Conservation (phyloP, 306 rosid species). For the Gynostemma pentaphyllum region DNA sequence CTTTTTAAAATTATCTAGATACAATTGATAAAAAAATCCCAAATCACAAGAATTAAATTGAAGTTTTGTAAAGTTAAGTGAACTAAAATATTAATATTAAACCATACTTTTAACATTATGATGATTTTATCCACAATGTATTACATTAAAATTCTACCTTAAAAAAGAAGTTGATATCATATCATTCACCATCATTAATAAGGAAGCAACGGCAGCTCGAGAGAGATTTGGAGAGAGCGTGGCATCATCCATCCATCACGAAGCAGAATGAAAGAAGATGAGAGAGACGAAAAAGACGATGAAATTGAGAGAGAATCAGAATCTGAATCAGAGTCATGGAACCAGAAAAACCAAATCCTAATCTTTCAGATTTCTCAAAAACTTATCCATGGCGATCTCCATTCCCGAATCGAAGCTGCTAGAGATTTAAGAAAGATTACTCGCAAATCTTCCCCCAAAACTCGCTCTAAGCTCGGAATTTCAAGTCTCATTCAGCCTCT, state of each 20-base stretch:
- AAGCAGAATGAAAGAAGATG: conserved; percentile 25
- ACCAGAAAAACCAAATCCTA: conserved; percentile 34
- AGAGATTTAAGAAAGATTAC: conserved; percentile 67
- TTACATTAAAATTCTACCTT: no score
- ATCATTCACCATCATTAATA: no score
- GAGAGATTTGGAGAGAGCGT: not conserved
- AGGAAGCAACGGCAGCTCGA: no score
- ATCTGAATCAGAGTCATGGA: conserved; percentile 21
- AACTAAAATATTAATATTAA: no score
- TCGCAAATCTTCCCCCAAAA: conserved; percentile 51
- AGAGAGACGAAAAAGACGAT: conserved; percentile 15
- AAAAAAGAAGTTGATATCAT: no score
- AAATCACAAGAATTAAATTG: no score
- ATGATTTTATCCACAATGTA: no score
- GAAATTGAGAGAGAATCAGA: conserved; percentile 10
- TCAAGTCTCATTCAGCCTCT: conserved; percentile 70
- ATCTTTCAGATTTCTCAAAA: conserved; percentile 49
- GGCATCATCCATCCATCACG: not conserved
- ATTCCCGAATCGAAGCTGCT: conserved; percentile 69
- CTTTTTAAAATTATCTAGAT: no score
- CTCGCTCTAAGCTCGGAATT: conserved; percentile 51
- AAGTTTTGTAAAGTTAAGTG: no score
- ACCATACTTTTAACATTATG: no score
- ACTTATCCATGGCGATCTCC: conserved; percentile 54
- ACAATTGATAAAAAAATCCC: no score